Percentiles rank a stretch among this genome's conserved stretches.
These are phyloP conservation scores for Vachellia collinsii DNA, from an alignment of 306 rosid genomes.

Conservation along the genomic window DNA sequence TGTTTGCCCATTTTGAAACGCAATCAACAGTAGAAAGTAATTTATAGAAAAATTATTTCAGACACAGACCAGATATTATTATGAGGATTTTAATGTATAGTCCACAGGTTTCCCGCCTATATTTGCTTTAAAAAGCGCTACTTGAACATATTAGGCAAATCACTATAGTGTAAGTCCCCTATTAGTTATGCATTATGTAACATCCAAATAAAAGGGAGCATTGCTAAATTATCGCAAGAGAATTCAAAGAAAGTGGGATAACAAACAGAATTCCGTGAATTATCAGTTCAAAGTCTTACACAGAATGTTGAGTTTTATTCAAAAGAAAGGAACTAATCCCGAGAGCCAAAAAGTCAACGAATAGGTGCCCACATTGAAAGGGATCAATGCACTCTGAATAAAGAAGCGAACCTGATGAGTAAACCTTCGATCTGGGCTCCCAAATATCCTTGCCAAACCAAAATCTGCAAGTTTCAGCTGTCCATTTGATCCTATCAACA, in stretches of 20 bases:
- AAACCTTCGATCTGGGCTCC: conserved; percentile 94
- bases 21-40: not conserved
- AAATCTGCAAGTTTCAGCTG: conserved; percentile 97
- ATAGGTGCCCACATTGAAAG: conserved; percentile 4
- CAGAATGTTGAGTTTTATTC: conserved; percentile 29
- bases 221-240: conserved; percentile 6
- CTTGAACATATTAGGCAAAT: conserved; percentile 20
- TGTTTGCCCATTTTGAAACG: not conserved
- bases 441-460: conserved; percentile 97
- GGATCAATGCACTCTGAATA: conserved; percentile 25
- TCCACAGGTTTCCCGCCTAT: not conserved
- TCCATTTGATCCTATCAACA: conserved; percentile 92
- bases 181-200: conserved; percentile 8
- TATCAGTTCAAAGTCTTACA: conserved; percentile 9
- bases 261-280: not conserved
- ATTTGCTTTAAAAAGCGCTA: conserved; percentile 11
- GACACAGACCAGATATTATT: conserved; percentile 9
- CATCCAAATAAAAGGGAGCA: conserved; percentile 18
- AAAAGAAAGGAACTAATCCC: conserved; percentile 21
- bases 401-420: conserved; percentile 84
- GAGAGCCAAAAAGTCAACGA: conserved; percentile 22
- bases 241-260: conserved; percentile 2
- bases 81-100: conserved; percentile 20
- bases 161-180: conserved; percentile 4
- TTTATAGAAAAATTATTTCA: not conserved